A percentile compares a stretch with the other conserved stretches of the same genome.
These are phyloP conservation scores for Hymenoscyphus fraxineus DNA, from an alignment of 2,329 filamentous ascomycete genomes.

Conservation along the genomic window DNA sequence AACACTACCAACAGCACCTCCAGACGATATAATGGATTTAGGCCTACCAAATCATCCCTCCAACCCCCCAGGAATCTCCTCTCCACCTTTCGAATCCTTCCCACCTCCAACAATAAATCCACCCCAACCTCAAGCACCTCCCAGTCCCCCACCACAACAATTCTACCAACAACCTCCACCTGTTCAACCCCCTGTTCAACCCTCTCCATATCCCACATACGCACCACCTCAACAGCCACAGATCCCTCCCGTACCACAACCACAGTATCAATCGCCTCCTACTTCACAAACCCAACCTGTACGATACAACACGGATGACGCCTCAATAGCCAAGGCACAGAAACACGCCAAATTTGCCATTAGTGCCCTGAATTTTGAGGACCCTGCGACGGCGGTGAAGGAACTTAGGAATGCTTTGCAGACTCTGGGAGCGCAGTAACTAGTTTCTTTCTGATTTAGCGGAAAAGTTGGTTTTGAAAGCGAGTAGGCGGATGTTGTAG, in stretches of 20 bases:
- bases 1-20: constrained; percentile 29
- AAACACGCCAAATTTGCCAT: constrained; percentile 98
- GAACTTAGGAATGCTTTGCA: constrained; percentile 73
- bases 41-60: constrained; percentile 30
- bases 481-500: background rate
- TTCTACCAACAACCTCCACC: constrained; percentile 34
- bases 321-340: constrained; percentile 72
- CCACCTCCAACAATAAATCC: constrained; percentile 30
- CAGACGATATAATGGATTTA: constrained; percentile 24
- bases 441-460: background rate
- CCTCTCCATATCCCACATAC: constrained; percentile 13
- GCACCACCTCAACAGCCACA: constrained; percentile 23
- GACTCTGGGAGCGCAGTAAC: constrained; percentile 30
- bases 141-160: constrained; percentile 31
- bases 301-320: constrained; percentile 60
- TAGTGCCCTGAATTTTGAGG: constrained; percentile 93
- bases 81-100: constrained; percentile 33
- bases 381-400: constrained; percentile 82
- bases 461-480: background rate
- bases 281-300: constrained; percentile 24
- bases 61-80: constrained; percentile 26
- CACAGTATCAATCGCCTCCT: constrained; percentile 15
- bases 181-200: constrained; percentile 21
- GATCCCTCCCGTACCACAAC: constrained; percentile 20
- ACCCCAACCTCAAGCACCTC: constrained; percentile 5